Evolutionary conservation across 1,284 basidiomycete genomes (phyloP).

Genomic region (Phellopilus nigrolimitatus): DNA sequence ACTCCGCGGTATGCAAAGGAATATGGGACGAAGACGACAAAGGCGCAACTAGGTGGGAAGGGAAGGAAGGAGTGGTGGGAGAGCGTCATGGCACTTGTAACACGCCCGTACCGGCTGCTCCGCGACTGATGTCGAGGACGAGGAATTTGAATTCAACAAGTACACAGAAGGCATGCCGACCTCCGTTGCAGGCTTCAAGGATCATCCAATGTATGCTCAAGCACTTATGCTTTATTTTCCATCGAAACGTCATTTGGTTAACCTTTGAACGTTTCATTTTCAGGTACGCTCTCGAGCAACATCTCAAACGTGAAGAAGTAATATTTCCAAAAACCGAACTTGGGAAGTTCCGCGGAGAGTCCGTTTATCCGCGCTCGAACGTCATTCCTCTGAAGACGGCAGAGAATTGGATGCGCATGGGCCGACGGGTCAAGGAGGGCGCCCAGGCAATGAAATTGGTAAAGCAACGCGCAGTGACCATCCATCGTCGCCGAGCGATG

Average conservation of each 20-base stretch:
- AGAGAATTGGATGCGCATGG: slow-evolving; percentile 93
- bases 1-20: slow-evolving; percentile 78
- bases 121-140: slow-evolving; percentile 93
- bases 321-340: slow-evolving; percentile 82
- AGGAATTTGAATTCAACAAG: slow-evolving; percentile 80
- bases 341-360: slow-evolving; percentile 89
- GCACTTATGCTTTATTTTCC: slow-evolving; percentile 1
- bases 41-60: slow-evolving; percentile 71
- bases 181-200: slow-evolving; percentile 89
- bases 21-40: slow-evolving; percentile 79
- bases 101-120: slow-evolving; percentile 77
- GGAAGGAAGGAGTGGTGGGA: slow-evolving; percentile 86
- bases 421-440: slow-evolving; percentile 68
- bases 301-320: slow-evolving; percentile 86
- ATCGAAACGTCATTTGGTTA: slow-evolving; percentile 7
- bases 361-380: slow-evolving; percentile 85
- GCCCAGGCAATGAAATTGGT: slow-evolving; percentile 88
- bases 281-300: slow-evolving; percentile 86
- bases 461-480: slow-evolving; percentile 82
- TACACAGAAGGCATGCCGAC: slow-evolving; percentile 93
- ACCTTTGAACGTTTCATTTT: slow-evolving; percentile 16
- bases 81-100: slow-evolving; percentile 54
- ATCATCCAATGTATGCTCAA: slow-evolving; percentile 77
- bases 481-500: slow-evolving; percentile 78
- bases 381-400: slow-evolving; percentile 84